These are phyloP conservation scores for Bipolaris victoriae DNA, from an alignment of 2,329 filamentous ascomycete species.

Conservation along the genomic window DNA sequence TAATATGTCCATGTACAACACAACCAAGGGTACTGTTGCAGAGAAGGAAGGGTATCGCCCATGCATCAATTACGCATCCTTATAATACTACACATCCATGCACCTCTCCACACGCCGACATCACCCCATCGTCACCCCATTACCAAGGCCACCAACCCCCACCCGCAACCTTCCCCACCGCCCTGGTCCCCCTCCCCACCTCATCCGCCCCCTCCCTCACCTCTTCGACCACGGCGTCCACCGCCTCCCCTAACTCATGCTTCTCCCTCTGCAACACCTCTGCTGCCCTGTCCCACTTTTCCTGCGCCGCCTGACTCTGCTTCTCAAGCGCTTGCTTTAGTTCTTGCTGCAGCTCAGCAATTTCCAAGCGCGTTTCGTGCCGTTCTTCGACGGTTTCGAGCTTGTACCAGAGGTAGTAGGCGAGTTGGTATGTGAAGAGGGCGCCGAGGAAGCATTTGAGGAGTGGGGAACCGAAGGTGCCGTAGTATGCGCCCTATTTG, in stretches of 20 bases:
- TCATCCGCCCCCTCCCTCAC: conserved; percentile 25
- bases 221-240: conserved; percentile 20
- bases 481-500: conserved; percentile 68
- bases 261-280: conserved; percentile 20
- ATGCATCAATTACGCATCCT: conserved; percentile 3
- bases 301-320: conserved; percentile 18
- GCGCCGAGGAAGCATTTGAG: conserved; percentile 76
- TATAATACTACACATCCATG: background rate
- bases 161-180: conserved; percentile 22
- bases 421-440: conserved; percentile 78
- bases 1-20: background rate
- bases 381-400: conserved; percentile 74
- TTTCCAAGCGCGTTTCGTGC: conserved; percentile 53
- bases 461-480: conserved; percentile 73
- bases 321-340: conserved; percentile 29
- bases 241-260: conserved; percentile 15
- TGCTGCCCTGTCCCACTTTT: conserved; percentile 13
- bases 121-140: background rate
- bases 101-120: too few species aligned
- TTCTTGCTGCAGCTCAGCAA: conserved; percentile 30
- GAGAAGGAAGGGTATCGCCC: conserved; percentile 3
- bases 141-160: conserved; percentile 38
- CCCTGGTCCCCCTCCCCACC: conserved; percentile 19
- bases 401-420: conserved; percentile 76
- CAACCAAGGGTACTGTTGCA: background rate